These are phyloP conservation scores for Syzygium aqueum DNA, from an alignment of 345 rosid genomes.

Conservation along the genomic window DNA sequence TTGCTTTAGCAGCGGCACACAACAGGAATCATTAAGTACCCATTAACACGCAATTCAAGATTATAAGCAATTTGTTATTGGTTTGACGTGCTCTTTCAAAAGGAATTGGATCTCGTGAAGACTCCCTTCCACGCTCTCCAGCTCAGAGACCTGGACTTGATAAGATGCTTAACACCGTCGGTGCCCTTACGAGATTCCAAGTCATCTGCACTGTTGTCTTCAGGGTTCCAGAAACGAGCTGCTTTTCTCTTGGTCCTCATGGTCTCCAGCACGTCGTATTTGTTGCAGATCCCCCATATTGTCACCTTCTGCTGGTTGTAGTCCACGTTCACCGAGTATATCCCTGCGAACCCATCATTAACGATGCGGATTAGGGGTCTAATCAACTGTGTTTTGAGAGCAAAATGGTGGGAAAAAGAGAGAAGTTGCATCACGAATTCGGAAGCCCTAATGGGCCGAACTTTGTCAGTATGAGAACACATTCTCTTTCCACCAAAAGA, in stretches of 20 bases:
- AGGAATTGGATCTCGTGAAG: conserved; percentile 56
- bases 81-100: not conserved
- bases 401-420: not conserved
- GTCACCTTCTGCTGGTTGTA: conserved; percentile 64
- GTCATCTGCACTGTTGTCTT: conserved; percentile 17
- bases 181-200: not conserved
- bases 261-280: conserved; percentile 45
- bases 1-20: not conserved
- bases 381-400: not conserved
- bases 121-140: conserved; percentile 54
- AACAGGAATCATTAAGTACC: not conserved
- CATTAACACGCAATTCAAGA: not conserved
- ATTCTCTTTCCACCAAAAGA: not conserved
- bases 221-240: conserved; percentile 64
- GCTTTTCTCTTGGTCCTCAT: conserved; percentile 68
- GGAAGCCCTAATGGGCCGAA: not conserved
- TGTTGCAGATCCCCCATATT: conserved; percentile 93
- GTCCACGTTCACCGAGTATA: conserved; percentile 67
- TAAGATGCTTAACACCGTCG: not conserved
- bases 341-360: conserved; percentile 29
- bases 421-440: not conserved
- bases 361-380: not conserved
- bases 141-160: conserved; percentile 45
- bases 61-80: not conserved
- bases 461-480: not conserved